Base-by-base conservation (phyloP, 352 stramenopile genomes). In the Phytophthora hibernalis region DNA sequence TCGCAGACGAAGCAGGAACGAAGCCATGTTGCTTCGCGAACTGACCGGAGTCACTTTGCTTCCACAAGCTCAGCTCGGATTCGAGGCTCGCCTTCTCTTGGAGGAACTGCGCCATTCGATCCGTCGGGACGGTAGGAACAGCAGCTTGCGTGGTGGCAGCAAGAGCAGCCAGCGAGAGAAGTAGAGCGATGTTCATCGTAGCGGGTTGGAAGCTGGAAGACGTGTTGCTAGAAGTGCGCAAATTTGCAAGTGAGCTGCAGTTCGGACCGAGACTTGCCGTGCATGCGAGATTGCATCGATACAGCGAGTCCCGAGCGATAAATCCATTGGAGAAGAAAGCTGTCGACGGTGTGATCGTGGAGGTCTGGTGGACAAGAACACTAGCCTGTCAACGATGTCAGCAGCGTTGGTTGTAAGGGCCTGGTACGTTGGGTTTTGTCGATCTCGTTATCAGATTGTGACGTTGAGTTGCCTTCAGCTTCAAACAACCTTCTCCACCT, bases 11-110 rank as follows among this genome's bases (percentile, higher is more conserved):
- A 11, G 60, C 30, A 12, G 70, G 74, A 44, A 87, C 68, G 59
- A 86, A 82, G 24, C 63, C 70, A 52, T 89, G 65, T 16, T 79
- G 26, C 51, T 84, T 78, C n/a, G 83, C 83, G 50, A 76, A 77
- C 44, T 68, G 58, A 0, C 83, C 83, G 15, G 72, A 72, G 13
- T 72, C 70, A 40, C 80, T 88, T 30, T 74, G 42, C 64, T 88
- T 90, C 82, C 80, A 91, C 22, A 56, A 38, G 2, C 49, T 62
- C 21, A 90, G 68, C 40, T 89, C 83, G 1, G 61, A 57, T 12
- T 77, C 62, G 20, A 91, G 68, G 16, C 35, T 40, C 4, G 61
- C 11, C 50, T 79, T 80, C 28, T 87, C 71, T 22, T 77, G 70
- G 9, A 90, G 74, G 31, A 86, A 90, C 28, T 85, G 75, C 2